Percentiles rank a stretch among this genome's conserved stretches.
These are phyloP conservation scores for Candida railenensis DNA, from an alignment of 805 yeast genomes.

Conservation along the genomic window DNA sequence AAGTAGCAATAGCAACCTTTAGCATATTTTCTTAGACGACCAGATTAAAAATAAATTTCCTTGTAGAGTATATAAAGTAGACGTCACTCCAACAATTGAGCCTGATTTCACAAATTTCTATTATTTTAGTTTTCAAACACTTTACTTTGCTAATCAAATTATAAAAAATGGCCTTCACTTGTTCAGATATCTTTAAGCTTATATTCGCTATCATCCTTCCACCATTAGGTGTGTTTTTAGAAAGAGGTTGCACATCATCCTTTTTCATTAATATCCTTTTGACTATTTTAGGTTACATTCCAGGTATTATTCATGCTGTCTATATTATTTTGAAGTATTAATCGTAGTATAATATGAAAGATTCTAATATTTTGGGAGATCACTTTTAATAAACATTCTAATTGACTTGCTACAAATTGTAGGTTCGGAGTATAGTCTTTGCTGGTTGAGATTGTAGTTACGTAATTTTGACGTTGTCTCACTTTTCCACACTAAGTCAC, in stretches of 20 bases:
- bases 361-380: background rate
- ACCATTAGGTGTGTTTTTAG: constrained; percentile 62
- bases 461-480: too few relatives aligned
- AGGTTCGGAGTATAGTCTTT: too few relatives aligned
- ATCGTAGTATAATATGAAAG: background rate
- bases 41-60: background rate
- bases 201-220: constrained; percentile 54
- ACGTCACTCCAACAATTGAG: background rate
- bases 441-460: background rate
- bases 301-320: constrained; percentile 69
- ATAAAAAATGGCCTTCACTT: constrained; percentile 46
- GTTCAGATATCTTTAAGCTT: constrained; percentile 53
- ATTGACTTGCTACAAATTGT: too few relatives aligned
- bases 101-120: background rate
- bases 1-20: background rate
- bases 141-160: background rate
- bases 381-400: too few relatives aligned
- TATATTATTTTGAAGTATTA: constrained; percentile 46
- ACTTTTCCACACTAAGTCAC: too few relatives aligned
- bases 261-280: constrained; percentile 57
- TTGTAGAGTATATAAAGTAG: background rate
- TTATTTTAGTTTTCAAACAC: background rate
- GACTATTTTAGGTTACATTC: constrained; percentile 72
- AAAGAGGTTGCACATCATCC: constrained; percentile 51
- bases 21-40: background rate